Evolutionary conservation across 768 basidiomycete genomes (phyloP), one percentile per base, ranked within the genome.

Genomic region (Hygrophorus russula): DNA sequence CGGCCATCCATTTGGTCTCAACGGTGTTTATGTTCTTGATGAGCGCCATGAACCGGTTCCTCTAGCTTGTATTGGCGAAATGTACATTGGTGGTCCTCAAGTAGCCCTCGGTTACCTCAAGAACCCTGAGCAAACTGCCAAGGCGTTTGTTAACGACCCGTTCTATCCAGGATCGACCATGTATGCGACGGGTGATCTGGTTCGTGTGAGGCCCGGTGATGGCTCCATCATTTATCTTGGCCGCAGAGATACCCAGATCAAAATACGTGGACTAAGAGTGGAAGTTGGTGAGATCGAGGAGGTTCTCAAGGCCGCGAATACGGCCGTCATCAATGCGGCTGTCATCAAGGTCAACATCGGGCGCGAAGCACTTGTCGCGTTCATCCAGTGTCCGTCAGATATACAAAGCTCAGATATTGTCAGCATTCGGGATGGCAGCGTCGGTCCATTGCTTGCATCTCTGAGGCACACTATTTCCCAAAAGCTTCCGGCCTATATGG

Each of bases 31-130:
- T n/a, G n/a, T n/a, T n/a, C n/a, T n/a, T n/a, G n/a, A n/a, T n/a
- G n/a, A n/a, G n/a, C n/a, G n/a, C n/a, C n/a, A n/a, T n/a, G n/a
- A n/a, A n/a, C n/a, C n/a, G n/a, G n/a, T n/a, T n/a, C n/a, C n/a
- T n/a, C n/a, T n/a, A n/a, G n/a, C n/a, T n/a, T n/a, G n/a, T n/a
- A n/a, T n/a, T n/a, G n/a, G n/a, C n/a, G n/a, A n/a, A n/a, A n/a
- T n/a, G n/a, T n/a, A n/a, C 39, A 40, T 40, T 20, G 24, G 39
- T 3, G 39, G 39, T 40, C 39, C 39, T 40, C 39, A 40, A 29
- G 4, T 40, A 5, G 39, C 39, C 4, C 39, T 3, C 39, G 39
- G 39, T 40, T 40, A 40, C 24, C 5, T 40, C 39, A 40, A 40
- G 29, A 40, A 40, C 17, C 39, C 17, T 3, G 39, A 40, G 39